A percentile compares a stretch with the other conserved stretches of the same genome.
Conservation (phyloP, 2,329 filamentous ascomycete genomes). For the Microdochium trichocladiopsis region DNA sequence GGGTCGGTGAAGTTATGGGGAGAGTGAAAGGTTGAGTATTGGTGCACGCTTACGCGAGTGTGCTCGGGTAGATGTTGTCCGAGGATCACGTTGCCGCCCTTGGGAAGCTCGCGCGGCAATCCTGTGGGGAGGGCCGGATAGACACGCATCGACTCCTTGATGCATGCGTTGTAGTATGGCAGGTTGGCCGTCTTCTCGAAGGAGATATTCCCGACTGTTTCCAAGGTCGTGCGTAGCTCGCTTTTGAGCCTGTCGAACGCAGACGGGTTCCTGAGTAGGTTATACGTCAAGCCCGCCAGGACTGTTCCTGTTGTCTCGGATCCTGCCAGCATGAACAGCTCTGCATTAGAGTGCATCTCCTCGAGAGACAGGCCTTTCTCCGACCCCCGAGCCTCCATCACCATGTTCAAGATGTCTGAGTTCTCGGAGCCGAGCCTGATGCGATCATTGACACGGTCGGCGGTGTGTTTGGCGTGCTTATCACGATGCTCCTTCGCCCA, state of each 20-base stretch:
- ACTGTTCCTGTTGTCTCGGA: neutral
- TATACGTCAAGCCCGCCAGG: too few relatives aligned
- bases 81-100: conserved; percentile 8
- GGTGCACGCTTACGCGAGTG: too few relatives aligned
- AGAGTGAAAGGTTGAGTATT: too few relatives aligned
- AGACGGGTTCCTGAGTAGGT: too few relatives aligned
- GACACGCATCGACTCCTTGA: conserved; percentile 14
- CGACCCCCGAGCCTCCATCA: neutral
- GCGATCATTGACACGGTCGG: neutral
- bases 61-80: too few relatives aligned
- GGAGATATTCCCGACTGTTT: too few relatives aligned
- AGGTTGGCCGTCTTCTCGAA: conserved; percentile 5
- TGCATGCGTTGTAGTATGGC: conserved; percentile 18
- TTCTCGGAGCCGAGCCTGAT: neutral
- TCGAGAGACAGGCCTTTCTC: neutral
- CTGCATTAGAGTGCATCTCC: neutral
- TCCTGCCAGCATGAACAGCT: neutral
- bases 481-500: conserved; percentile 1
- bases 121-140: conserved; percentile 13
- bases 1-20: too few relatives aligned
- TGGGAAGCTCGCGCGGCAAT: conserved; percentile 9
- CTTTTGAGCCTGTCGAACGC: too few relatives aligned
- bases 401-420: neutral
- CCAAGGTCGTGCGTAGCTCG: too few relatives aligned
- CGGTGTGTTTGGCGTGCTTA: neutral